Percentiles rank a stretch among this genome's conserved stretches.
phyloP scores from a whole-genome alignment of 371 early-diverging fungal genomes.

The Syncephalastrum racemosum region DNA sequence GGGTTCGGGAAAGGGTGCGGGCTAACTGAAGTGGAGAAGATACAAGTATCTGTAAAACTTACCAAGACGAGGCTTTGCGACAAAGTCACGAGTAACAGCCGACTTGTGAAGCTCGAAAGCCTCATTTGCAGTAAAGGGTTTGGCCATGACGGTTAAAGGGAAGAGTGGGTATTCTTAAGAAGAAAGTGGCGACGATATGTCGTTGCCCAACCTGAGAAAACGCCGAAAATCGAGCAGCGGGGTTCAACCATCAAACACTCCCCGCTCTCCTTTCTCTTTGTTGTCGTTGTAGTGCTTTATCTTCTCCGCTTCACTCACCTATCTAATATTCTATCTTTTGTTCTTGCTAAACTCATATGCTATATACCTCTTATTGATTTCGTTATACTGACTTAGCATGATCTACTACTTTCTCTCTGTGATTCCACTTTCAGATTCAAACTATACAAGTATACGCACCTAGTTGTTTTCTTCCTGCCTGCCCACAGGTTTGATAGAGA shows the following conservation, averaged over 20 bases:
- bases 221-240: not conserved
- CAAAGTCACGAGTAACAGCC: slow-evolving; percentile 89
- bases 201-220: not conserved
- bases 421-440: no score
- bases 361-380: no score
- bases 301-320: no score
- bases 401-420: no score
- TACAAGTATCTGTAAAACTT: slow-evolving; percentile 16
- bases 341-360: no score
- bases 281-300: not conserved
- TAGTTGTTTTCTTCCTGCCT: no score
- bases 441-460: no score
- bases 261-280: not conserved
- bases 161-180: slow-evolving; percentile 6
- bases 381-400: no score
- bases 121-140: slow-evolving; percentile 51
- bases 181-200: slow-evolving; percentile 8
- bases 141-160: slow-evolving; percentile 26
- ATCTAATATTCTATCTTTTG: no score
- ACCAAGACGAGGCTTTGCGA: slow-evolving; percentile 91
- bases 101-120: slow-evolving; percentile 71
- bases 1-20: slow-evolving; percentile 2
- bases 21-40: not conserved
- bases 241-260: no score
- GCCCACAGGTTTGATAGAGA: no score